phyloP scores from a whole-genome alignment of 2,329 filamentous ascomycete genomes.

The Calycina herbarum region DNA sequence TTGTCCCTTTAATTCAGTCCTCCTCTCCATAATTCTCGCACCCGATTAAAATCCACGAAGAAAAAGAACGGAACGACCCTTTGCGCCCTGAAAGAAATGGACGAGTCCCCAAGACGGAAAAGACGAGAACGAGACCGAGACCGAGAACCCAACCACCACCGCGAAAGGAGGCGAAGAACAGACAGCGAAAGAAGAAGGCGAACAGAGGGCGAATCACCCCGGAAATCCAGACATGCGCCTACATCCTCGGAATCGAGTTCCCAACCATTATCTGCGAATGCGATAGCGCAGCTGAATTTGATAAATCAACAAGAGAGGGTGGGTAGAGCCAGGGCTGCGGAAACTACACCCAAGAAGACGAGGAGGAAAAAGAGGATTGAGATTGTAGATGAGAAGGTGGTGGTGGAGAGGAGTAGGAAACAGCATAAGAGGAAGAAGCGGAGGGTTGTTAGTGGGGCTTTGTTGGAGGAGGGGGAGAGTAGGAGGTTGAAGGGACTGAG shows the following conservation, averaged over 20 bases:
- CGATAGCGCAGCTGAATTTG: constrained; percentile 35
- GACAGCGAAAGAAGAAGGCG: constrained; percentile 7
- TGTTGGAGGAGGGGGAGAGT: constrained; percentile 66
- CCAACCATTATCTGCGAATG: constrained; percentile 36
- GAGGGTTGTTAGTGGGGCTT: constrained; percentile 68
- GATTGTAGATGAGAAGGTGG: constrained; percentile 30
- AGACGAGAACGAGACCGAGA: constrained; percentile 25
- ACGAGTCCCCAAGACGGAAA: constrained; percentile 31
- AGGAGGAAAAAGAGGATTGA: constrained; percentile 28
- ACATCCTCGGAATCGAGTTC: constrained; percentile 30
- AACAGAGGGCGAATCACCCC: constrained; percentile 24
- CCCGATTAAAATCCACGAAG: background rate
- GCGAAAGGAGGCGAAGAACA: constrained; percentile 15
- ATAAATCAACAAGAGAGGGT: constrained; percentile 31
- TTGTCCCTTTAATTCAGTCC: background rate
- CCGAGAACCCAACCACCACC: constrained; percentile 1
- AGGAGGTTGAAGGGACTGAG: constrained; percentile 53
- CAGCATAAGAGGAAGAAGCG: constrained; percentile 43
- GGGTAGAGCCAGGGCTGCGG: constrained; percentile 16
- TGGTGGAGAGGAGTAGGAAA: constrained; percentile 29
- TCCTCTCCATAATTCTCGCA: background rate
- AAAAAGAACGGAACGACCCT: constrained; percentile 4
- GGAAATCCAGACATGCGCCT: constrained; percentile 26
- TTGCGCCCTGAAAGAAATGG: constrained; percentile 23
- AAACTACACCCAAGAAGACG: constrained; percentile 30